Conservation (phyloP, 2,329 filamentous ascomycete genomes). For the Stemphylium beticola region DNA sequence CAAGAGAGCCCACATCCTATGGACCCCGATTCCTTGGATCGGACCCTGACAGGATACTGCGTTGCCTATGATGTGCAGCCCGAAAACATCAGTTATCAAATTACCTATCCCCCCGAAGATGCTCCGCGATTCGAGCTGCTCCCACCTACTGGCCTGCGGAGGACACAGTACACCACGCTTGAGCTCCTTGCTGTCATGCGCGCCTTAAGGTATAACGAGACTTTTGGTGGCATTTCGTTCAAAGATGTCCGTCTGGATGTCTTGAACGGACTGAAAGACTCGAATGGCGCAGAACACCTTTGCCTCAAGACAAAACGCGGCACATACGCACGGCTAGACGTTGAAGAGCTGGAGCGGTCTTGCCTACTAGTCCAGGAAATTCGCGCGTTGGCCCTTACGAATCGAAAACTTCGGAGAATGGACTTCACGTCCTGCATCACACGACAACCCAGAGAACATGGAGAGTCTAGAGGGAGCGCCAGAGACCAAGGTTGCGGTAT, state of each 20-base stretch:
- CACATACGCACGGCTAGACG: slow-evolving; percentile 61
- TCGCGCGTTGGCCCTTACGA: slow-evolving; percentile 70
- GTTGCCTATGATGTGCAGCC: slow-evolving; percentile 72
- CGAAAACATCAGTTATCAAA: slow-evolving; percentile 61
- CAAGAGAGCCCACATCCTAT: slow-evolving; percentile 59
- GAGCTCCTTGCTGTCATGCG: slow-evolving; percentile 75
- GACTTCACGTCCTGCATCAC: slow-evolving; percentile 70
- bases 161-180: slow-evolving; percentile 62
- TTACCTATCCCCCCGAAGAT: slow-evolving; percentile 61
- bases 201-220: slow-evolving; percentile 73
- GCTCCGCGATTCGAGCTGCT: slow-evolving; percentile 70
- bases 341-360: slow-evolving; percentile 60
- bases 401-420: slow-evolving; percentile 65
- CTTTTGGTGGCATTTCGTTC: slow-evolving; percentile 72
- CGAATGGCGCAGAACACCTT: slow-evolving; percentile 66
- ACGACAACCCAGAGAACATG: slow-evolving; percentile 55
- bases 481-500: slow-evolving; percentile 72
- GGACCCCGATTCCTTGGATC: slow-evolving; percentile 66
- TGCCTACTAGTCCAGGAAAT: slow-evolving; percentile 72
- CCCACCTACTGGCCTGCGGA: slow-evolving; percentile 59
- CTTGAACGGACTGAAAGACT: slow-evolving; percentile 67
- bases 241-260: slow-evolving; percentile 67
- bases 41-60: slow-evolving; percentile 72
- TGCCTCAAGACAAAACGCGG: slow-evolving; percentile 63
- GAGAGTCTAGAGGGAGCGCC: slow-evolving; percentile 52